Conservation (phyloP, 179 eudicot species). For the Patellifolia procumbens region DNA sequence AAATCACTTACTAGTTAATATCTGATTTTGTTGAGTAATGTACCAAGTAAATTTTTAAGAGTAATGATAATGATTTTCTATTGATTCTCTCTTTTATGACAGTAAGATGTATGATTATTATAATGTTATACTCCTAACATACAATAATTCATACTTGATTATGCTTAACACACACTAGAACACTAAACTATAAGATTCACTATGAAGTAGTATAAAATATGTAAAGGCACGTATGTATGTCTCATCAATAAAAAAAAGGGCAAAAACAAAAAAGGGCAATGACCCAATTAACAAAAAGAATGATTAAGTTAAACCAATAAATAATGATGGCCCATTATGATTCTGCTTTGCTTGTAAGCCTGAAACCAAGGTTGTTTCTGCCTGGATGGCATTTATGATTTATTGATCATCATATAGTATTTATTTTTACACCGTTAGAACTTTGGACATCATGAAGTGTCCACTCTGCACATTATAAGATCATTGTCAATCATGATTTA, state of each 20-base stretch:
- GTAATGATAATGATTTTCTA: too few species aligned
- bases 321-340: conserved; percentile 8
- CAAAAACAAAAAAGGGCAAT: background rate
- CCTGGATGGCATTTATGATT: conserved; percentile 17
- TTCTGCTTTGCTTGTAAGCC: conserved; percentile 12
- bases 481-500: background rate
- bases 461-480: conserved; percentile 1
- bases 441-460: conserved; percentile 15
- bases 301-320: conserved; percentile 8
- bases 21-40: too few species aligned
- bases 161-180: too few species aligned
- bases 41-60: too few species aligned
- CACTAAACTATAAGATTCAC: conserved; percentile 3
- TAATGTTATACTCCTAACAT: background rate
- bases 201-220: conserved; percentile 6
- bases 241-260: background rate
- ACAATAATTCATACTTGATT: background rate
- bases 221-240: conserved; percentile 15
- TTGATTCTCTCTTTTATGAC: too few species aligned
- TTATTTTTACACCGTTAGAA: background rate
- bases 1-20: too few species aligned
- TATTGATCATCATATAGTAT: conserved; percentile 8
- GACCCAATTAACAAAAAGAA: conserved; percentile 12
- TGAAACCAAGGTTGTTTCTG: background rate
- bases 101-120: background rate